Conservation (phyloP, 805 yeast genomes). For the Nakazawaea wickerhamii region DNA sequence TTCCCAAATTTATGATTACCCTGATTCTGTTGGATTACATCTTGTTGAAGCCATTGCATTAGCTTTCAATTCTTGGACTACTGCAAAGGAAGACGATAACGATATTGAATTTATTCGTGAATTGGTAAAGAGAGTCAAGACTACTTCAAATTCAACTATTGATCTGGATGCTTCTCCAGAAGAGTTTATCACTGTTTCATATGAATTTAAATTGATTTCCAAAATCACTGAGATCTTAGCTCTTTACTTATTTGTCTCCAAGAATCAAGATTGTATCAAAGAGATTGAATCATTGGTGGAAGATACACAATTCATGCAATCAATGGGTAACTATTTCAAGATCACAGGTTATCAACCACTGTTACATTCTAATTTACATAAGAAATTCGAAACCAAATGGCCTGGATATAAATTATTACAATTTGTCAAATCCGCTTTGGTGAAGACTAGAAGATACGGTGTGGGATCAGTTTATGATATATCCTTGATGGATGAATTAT, state of each 20-base stretch:
- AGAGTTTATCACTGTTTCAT: slow-evolving; percentile 35
- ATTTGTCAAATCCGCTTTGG: slow-evolving; percentile 44
- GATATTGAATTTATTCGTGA: slow-evolving; percentile 44
- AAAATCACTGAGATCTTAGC: slow-evolving; percentile 75
- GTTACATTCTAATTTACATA: slow-evolving; percentile 30
- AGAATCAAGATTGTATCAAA: slow-evolving; percentile 33
- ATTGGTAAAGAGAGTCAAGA: slow-evolving; percentile 31
- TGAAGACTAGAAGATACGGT: slow-evolving; percentile 45
- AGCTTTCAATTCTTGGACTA: slow-evolving; percentile 76
- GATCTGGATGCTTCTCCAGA: slow-evolving; percentile 13
- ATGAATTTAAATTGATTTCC: slow-evolving; percentile 53
- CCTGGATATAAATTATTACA: slow-evolving; percentile 41
- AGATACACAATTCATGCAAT: slow-evolving; percentile 29
- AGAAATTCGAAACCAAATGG: slow-evolving; percentile 44
- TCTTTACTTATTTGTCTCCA: slow-evolving; percentile 56
- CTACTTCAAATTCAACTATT: background rate
- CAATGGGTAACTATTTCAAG: slow-evolving; percentile 28
- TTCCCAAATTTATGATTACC: slow-evolving; percentile 44
- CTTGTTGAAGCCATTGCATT: slow-evolving; percentile 67
- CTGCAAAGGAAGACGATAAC: slow-evolving; percentile 46
- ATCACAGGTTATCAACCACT: slow-evolving; percentile 18
- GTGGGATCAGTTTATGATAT: slow-evolving; percentile 52
- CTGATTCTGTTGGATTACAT: slow-evolving; percentile 59
- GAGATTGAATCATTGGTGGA: slow-evolving; percentile 39
- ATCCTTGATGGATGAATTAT: slow-evolving; percentile 54